These are phyloP conservation scores for Zostera marina DNA, from an alignment of 116 monocot species.

Conservation along the genomic window DNA sequence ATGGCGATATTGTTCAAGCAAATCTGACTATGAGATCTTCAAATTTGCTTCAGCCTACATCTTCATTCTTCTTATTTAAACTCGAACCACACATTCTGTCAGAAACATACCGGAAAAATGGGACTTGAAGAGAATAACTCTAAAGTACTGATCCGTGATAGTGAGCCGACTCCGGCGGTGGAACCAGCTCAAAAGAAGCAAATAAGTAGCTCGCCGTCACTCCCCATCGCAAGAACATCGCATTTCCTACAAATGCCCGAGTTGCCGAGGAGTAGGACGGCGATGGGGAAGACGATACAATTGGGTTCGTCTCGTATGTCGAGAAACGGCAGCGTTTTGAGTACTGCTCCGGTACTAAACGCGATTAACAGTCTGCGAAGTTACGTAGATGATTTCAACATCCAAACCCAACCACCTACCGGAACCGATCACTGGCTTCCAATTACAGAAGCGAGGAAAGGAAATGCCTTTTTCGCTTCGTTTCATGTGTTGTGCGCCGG, in stretches of 20 bases:
- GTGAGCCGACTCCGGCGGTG: no score
- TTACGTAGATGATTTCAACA: slow-evolving; percentile 60
- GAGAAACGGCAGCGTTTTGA: neutral
- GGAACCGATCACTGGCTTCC: slow-evolving; percentile 70
- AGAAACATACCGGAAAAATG: no score
- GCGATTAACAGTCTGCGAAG: slow-evolving; percentile 23
- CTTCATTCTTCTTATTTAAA: no score
- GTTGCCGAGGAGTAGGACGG: neutral
- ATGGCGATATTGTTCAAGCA: no score
- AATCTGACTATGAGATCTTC: no score
- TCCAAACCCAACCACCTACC: slow-evolving; percentile 36
- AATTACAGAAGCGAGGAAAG: slow-evolving; percentile 79
- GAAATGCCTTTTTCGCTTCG: slow-evolving; percentile 59
- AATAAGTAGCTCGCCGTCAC: neutral
- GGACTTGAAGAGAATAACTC: no score
- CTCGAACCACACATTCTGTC: no score
- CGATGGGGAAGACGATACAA: no score
- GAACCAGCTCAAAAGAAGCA: neutral
- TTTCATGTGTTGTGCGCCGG: slow-evolving; percentile 76
- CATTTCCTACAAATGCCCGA: neutral
- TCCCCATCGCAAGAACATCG: neutral
- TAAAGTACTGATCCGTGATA: no score
- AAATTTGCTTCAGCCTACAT: no score
- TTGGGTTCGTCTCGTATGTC: neutral
- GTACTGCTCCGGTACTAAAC: neutral